Evolutionary conservation across 129 eudicot species (phyloP).

Genomic region (Tanacetum coccineum): DNA sequence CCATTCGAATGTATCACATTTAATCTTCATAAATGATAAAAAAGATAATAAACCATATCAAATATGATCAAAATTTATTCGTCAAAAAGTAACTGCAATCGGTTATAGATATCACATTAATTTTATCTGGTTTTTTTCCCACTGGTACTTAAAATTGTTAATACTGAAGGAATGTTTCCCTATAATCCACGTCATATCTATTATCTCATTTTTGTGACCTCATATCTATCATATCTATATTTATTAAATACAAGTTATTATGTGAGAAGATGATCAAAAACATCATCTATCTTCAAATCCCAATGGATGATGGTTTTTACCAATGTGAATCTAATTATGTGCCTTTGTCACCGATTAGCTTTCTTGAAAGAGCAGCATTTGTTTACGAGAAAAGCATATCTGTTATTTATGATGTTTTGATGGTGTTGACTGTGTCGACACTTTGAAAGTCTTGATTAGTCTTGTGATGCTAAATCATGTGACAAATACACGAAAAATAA

Average conservation of each 20-base stretch:
- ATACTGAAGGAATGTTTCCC: no score
- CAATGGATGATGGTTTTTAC: slow-evolving; percentile 33
- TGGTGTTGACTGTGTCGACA: no score
- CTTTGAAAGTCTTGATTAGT: no score
- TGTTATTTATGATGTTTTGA: no score
- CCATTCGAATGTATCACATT: slow-evolving; percentile 18
- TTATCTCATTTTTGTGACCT: not conserved
- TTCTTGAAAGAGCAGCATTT: slow-evolving; percentile 48
- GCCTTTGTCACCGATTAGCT: slow-evolving; percentile 49
- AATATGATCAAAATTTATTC: not conserved
- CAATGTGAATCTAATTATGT: slow-evolving; percentile 45
- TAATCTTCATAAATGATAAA: not conserved
- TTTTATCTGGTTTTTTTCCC: no score
- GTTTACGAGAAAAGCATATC: slow-evolving; percentile 34
- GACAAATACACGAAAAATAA: no score
- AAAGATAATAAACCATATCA: not conserved
- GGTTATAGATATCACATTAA: no score
- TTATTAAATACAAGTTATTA: not conserved
- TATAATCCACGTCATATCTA: slow-evolving; percentile 2
- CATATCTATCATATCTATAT: no score
- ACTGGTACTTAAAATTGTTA: no score
- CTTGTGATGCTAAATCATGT: no score
- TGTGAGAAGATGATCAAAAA: slow-evolving; percentile 7
- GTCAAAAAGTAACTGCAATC: not conserved
- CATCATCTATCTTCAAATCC: slow-evolving; percentile 1